Evolutionary conservation across 352 stramenopile genomes (phyloP), one percentile per base, ranked within the genome.

Genomic region (Plasmopara viticola): DNA sequence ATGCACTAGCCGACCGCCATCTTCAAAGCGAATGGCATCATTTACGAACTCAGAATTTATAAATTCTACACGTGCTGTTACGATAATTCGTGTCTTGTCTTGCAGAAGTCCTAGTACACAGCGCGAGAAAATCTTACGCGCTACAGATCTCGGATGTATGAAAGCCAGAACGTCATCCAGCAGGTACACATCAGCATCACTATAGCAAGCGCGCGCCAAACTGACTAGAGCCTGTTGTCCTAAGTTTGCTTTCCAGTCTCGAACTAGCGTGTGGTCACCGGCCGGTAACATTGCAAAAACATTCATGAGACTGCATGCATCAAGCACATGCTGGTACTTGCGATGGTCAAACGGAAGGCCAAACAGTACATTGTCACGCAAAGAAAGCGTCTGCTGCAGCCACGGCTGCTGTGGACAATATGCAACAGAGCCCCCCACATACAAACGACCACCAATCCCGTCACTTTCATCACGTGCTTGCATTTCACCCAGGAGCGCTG

Each of bases 401-500:
- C 88, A 98, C 31, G 87, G 75, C 31, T 90, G 76, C 70, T 97
- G 92, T 13, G 87, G 72, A 51, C 82, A 95, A 66, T 95, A 96
- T 1, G 89, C 86, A 13, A 97, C 67, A 5, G 61, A 70, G 10
- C 76, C 74, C 35, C 74, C 78, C 3, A 88, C 66, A 60, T 83
- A 88, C 31, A 87, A 68, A 10, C 62, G 62, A n/a, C 58, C 45
- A 51, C 45, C 40, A 37, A 25, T 50, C 25, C 50, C 51, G 38
- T 70, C 53, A 43, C 47, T 62, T 28, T 68, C 71, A 8, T 71
- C 35, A 48, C 59, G 70, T 40, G 70, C 78, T 61, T 93, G 74
- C 83, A 99, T 98, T 62, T 99, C 96, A 20, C 96, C 95, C 14
- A 99, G 60, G 47, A 99, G 70, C 5, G 88, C 89, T 7, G 84